These are phyloP conservation scores for Suaeda aralocaspica DNA, from an alignment of 148 eudicot genomes.

Conservation along the genomic window DNA sequence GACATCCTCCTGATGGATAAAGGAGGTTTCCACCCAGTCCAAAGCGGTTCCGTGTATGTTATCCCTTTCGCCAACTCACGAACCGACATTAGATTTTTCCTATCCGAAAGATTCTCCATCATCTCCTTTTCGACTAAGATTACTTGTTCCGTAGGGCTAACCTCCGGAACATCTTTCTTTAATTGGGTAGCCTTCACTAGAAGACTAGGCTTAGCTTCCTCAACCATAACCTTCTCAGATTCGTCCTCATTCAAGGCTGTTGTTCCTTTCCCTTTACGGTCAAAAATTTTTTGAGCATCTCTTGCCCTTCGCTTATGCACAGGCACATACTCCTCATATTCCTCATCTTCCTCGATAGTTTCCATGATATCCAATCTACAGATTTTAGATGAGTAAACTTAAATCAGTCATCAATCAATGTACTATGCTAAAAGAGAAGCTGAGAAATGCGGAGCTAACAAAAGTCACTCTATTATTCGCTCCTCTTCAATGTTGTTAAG, in stretches of 20 bases:
- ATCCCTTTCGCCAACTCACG: conserved; percentile 89
- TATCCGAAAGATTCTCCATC: conserved; percentile 75
- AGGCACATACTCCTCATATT: conserved; percentile 71
- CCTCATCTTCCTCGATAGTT: conserved; percentile 65
- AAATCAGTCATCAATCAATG: too few species aligned
- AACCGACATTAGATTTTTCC: conserved; percentile 73
- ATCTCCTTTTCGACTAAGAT: conserved; percentile 75
- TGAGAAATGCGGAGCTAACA: too few species aligned
- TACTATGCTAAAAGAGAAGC: too few species aligned
- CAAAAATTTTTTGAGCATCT: conserved; percentile 66
- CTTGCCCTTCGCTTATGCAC: conserved; percentile 74
- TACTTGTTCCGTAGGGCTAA: conserved; percentile 56
- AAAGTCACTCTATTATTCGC: too few species aligned
- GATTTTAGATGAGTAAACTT: too few species aligned
- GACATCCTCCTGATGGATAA: conserved; percentile 26
- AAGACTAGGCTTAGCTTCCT: conserved; percentile 61
- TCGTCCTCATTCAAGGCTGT: conserved; percentile 37
- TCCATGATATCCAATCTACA: conserved; percentile 27
- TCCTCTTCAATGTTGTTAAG: too few species aligned
- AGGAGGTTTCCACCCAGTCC: conserved; percentile 39
- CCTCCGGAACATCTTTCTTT: conserved; percentile 68
- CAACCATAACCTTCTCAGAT: conserved; percentile 38
- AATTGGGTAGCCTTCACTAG: conserved; percentile 66
- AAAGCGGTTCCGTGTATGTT: conserved; percentile 64
- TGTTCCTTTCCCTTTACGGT: conserved; percentile 48